A percentile compares a stretch with the other conserved stretches of the same genome.
These are phyloP conservation scores for Pleomassaria siparia DNA, from an alignment of 2,329 filamentous ascomycete genomes.

Conservation along the genomic window DNA sequence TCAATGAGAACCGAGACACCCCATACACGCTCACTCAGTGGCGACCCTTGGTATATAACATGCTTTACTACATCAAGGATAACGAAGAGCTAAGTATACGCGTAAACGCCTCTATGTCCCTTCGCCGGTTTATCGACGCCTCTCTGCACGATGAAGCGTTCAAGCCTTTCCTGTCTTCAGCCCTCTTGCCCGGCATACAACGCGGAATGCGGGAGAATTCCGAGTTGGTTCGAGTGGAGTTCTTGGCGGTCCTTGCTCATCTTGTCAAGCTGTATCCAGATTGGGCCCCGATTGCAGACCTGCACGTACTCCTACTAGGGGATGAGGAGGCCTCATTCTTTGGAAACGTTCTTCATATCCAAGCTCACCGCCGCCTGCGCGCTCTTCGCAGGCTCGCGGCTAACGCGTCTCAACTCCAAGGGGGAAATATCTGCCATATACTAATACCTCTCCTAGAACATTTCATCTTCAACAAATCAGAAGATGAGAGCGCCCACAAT, in stretches of 20 bases:
- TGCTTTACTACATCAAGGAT: constrained; percentile 82
- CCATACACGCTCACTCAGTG: constrained; percentile 73
- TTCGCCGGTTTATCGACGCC: constrained; percentile 74
- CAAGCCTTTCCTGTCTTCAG: constrained; percentile 60
- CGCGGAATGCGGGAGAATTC: constrained; percentile 75
- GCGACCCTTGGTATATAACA: constrained; percentile 84
- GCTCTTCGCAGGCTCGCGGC: constrained; percentile 76
- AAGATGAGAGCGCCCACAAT: constrained; percentile 77
- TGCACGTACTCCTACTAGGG: constrained; percentile 68
- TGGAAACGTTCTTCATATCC: constrained; percentile 86
- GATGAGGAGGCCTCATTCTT: constrained; percentile 89
- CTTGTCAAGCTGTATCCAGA: constrained; percentile 70
- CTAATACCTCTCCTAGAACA: constrained; percentile 92
- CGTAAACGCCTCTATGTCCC: constrained; percentile 75
- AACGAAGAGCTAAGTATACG: constrained; percentile 88
- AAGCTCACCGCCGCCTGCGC: constrained; percentile 80
- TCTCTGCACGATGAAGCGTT: constrained; percentile 55
- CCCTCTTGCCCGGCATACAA: constrained; percentile 76
- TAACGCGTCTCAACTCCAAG: constrained; percentile 69
- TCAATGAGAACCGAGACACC: constrained; percentile 64
- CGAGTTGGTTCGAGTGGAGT: constrained; percentile 82
- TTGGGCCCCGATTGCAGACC: constrained; percentile 72
- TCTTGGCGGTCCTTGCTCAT: constrained; percentile 75
- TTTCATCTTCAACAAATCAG: constrained; percentile 82
- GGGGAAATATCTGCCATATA: constrained; percentile 79